phyloP scores from a whole-genome alignment of 176 grass and related monocot species.

The Oropetium thomaeum region DNA sequence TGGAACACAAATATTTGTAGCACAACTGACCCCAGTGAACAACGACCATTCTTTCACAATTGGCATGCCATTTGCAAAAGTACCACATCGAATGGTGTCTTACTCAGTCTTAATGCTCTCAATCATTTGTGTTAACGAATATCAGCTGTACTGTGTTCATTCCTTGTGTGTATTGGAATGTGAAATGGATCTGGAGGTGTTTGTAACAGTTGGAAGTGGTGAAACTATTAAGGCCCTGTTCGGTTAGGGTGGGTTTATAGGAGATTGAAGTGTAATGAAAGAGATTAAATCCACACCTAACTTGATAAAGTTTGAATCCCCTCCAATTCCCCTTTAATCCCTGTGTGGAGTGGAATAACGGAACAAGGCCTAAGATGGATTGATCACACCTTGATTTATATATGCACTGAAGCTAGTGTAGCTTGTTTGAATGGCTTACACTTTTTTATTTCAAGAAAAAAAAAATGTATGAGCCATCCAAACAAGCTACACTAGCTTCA shows the following conservation, averaged over 20 bases:
- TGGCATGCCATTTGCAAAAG: not conserved
- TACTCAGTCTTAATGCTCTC: too few species aligned
- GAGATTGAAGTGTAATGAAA: too few species aligned
- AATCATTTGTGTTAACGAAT: not conserved
- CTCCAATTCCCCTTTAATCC: too few species aligned
- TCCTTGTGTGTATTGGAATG: not conserved
- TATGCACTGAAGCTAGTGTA: not conserved
- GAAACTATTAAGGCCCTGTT: too few species aligned
- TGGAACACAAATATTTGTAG: not conserved
- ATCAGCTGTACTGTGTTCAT: slow-evolving; percentile 4
- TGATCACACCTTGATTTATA: not conserved
- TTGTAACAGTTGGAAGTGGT: not conserved
- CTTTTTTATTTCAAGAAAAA: too few species aligned
- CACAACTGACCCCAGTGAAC: not conserved
- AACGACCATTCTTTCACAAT: not conserved
- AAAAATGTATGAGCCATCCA: not conserved
- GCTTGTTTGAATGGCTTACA: not conserved
- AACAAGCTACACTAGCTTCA: not conserved
- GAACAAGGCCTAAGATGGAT: too few species aligned
- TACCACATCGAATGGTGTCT: not conserved
- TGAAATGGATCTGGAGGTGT: not conserved
- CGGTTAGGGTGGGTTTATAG: too few species aligned
- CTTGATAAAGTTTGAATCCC: too few species aligned
- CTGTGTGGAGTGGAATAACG: too few species aligned
- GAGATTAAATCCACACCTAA: too few species aligned